These are phyloP conservation scores for Bruguiera hainesii DNA, from an alignment of 441 rosid genomes.

Conservation along the genomic window DNA sequence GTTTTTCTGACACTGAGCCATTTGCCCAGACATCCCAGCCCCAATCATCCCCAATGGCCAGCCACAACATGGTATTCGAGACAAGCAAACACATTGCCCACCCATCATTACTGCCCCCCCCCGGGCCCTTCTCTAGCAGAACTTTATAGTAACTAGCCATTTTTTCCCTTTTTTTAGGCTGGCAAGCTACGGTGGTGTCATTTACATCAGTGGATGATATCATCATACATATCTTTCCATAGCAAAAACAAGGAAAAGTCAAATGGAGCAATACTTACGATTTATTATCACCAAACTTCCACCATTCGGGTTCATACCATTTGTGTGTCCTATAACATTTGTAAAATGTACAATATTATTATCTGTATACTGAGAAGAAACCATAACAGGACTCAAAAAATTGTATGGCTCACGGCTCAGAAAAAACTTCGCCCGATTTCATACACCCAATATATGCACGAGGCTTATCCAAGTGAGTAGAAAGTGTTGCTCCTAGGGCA, in stretches of 20 bases:
- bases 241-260: background rate
- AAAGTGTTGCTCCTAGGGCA: conserved; percentile 70
- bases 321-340: conserved; percentile 54
- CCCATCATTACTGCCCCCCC: background rate
- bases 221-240: background rate
- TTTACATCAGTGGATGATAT: background rate
- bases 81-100: background rate
- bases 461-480: conserved; percentile 67
- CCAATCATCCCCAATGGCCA: background rate
- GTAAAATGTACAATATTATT: background rate
- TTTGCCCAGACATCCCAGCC: background rate
- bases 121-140: no score
- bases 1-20: background rate
- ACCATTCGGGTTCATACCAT: conserved; percentile 99
- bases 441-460: conserved; percentile 86
- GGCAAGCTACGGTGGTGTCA: background rate
- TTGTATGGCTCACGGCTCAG: conserved; percentile 63
- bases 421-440: conserved; percentile 91
- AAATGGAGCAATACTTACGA: conserved; percentile 48
- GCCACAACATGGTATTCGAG: background rate
- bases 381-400: conserved; percentile 2
- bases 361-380: background rate
- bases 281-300: conserved; percentile 94
- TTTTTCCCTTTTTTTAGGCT: background rate
- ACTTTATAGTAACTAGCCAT: background rate